Percentiles rank a stretch among this genome's conserved stretches.
Conservation (phyloP, 306 rosid genomes). For the Astragalus glycyphyllos region DNA sequence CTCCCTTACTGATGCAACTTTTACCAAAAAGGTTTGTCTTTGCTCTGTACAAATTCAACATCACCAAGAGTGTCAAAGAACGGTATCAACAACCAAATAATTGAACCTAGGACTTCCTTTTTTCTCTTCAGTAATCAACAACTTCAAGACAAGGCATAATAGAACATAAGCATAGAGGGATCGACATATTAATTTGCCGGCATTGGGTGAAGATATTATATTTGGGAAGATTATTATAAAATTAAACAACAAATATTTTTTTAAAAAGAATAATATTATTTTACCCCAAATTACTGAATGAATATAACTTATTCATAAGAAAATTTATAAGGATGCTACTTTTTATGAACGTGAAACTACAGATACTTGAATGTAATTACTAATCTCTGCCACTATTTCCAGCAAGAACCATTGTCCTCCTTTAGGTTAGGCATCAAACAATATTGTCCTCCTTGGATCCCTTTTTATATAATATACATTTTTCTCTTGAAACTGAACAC, state of each 20-base stretch:
- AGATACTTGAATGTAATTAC: not conserved
- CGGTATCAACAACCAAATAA: slow-evolving; percentile 36
- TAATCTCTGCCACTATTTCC: slow-evolving; percentile 2
- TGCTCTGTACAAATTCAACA: slow-evolving; percentile 66
- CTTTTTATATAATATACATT: too few species aligned
- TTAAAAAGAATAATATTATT: not conserved
- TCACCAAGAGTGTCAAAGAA: slow-evolving; percentile 37
- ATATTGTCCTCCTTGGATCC: not conserved
- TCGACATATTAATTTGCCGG: not conserved
- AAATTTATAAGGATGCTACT: not conserved
- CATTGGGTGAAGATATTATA: not conserved
- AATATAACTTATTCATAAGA: too few species aligned
- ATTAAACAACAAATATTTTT: not conserved
- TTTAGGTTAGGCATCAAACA: slow-evolving; percentile 2
- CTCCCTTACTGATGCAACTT: slow-evolving; percentile 90
- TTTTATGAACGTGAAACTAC: not conserved
- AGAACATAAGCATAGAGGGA: slow-evolving; percentile 16
- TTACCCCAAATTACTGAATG: not conserved
- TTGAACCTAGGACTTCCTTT: slow-evolving; percentile 11
- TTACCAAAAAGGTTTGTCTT: slow-evolving; percentile 71
- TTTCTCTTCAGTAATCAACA: not conserved
- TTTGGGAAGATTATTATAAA: not conserved
- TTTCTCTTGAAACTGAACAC: too few species aligned
- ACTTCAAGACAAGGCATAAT: slow-evolving; percentile 1
- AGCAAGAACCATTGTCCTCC: not conserved